Conservation (phyloP, 2,329 filamentous ascomycete genomes). For the Xylaria sp. region DNA sequence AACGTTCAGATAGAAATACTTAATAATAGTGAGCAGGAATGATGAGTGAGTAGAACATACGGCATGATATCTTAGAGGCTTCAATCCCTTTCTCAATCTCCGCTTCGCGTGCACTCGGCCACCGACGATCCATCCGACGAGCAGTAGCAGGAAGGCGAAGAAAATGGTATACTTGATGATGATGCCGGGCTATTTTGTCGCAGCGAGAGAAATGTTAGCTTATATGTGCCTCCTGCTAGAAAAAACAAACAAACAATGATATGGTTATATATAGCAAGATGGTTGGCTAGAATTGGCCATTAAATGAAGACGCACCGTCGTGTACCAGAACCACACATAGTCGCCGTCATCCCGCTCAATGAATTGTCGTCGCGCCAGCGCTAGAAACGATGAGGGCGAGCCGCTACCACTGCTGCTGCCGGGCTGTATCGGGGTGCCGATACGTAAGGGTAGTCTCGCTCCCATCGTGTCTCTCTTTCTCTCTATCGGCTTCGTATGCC, state of each 20-base stretch:
- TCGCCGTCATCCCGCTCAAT: slow-evolving; percentile 38
- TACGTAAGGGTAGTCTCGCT: slow-evolving; percentile 9
- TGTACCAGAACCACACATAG: slow-evolving; percentile 47
- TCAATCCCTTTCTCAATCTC: slow-evolving; percentile 72
- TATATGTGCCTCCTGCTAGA: not conserved
- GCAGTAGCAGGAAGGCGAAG: slow-evolving; percentile 65
- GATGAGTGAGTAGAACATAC: slow-evolving; percentile 54
- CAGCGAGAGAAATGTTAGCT: not conserved
- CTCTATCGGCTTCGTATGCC: not conserved
- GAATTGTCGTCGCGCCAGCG: slow-evolving; percentile 38
- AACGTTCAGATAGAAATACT: too few relatives aligned
- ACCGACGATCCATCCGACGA: slow-evolving; percentile 71
- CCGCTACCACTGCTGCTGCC: not conserved
- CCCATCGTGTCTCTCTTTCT: slow-evolving; percentile 9
- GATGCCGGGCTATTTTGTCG: slow-evolving; percentile 62
- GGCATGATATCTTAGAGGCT: slow-evolving; percentile 75
- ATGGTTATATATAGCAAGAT: not conserved
- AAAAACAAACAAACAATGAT: not conserved
- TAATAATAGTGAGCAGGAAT: not conserved
- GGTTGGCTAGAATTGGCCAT: not conserved
- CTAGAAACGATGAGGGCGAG: not conserved
- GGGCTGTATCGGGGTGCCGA: slow-evolving; percentile 29
- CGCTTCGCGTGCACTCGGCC: slow-evolving; percentile 76
- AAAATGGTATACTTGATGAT: slow-evolving; percentile 79
- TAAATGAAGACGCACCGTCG: slow-evolving; percentile 40